These are phyloP conservation scores for Trifolium fragiferum DNA, from an alignment of 306 rosid species.

Conservation along the genomic window DNA sequence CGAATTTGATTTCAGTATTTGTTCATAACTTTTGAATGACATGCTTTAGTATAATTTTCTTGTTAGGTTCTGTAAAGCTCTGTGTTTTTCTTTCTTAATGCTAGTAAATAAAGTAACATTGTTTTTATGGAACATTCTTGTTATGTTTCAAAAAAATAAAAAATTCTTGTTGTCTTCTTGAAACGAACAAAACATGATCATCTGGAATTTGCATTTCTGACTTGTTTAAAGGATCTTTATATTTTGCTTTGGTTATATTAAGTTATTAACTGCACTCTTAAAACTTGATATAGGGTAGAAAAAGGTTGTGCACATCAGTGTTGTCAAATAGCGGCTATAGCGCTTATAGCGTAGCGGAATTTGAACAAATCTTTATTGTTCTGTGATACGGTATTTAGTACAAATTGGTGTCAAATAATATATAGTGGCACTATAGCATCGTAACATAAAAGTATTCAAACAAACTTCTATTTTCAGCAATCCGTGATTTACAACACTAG, in stretches of 20 bases:
- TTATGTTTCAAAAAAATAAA: no score
- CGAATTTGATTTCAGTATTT: constrained; percentile 1
- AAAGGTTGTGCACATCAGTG: not conserved
- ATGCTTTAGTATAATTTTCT: not conserved
- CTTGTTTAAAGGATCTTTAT: not conserved
- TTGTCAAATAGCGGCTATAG: not conserved
- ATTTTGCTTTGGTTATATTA: not conserved
- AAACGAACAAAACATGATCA: not conserved
- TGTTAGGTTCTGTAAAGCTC: constrained; percentile 17
- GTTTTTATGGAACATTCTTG: not conserved
- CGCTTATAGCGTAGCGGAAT: no score
- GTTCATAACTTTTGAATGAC: not conserved
- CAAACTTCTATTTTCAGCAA: no score
- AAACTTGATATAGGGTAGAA: constrained; percentile 16
- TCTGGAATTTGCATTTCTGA: not conserved
- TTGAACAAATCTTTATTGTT: no score
- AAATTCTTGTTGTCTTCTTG: not conserved
- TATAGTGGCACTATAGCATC: no score
- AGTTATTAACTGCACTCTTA: not conserved
- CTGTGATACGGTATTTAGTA: no score
- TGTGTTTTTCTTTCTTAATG: not conserved
- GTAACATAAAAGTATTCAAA: no score
- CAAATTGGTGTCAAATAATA: no score
- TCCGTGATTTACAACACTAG: no score
- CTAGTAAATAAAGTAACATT: not conserved